Evolutionary conservation across 2,329 filamentous ascomycete species (phyloP).

Genomic region (Trichoderma afroharzianum): DNA sequence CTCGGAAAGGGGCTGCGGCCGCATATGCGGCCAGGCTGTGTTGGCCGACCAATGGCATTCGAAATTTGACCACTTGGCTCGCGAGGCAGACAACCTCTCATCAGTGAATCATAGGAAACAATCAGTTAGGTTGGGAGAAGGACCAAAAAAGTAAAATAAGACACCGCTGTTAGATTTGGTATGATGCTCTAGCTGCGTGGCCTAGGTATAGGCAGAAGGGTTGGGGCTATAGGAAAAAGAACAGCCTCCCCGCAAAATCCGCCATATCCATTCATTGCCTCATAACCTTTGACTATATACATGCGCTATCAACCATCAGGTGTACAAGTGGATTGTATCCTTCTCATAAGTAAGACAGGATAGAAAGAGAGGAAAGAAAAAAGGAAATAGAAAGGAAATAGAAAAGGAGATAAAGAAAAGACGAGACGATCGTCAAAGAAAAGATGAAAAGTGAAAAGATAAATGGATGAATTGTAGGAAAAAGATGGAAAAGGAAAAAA

Average conservation of each 20-base stretch:
- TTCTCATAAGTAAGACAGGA: not conserved
- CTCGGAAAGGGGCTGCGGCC: conserved; percentile 21
- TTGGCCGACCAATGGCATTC: conserved; percentile 5
- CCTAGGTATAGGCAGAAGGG: conserved; percentile 4
- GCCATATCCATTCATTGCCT: not conserved
- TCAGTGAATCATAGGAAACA: not conserved
- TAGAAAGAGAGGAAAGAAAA: not conserved
- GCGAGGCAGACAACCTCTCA: conserved; percentile 14
- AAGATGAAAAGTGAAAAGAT: not conserved
- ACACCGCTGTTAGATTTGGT: conserved; percentile 1
- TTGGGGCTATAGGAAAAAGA: not conserved
- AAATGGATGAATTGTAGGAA: not conserved
- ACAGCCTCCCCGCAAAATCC: not conserved
- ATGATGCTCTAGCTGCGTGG: conserved; percentile 10
- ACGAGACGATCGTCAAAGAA: not conserved
- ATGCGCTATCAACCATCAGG: conserved; percentile 1
- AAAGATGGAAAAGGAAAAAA: not conserved
- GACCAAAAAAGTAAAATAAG: not conserved
- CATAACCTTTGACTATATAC: conserved; percentile 1
- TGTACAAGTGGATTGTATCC: not conserved
- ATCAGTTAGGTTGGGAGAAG: not conserved
- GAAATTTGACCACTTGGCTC: not conserved
- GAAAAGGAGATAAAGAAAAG: not conserved
- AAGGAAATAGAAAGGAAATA: not conserved
- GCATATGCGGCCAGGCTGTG: conserved; percentile 28